A percentile compares a stretch with the other conserved stretches of the same genome.
Evolutionary conservation across 2,329 filamentous ascomycete genomes (phyloP).

Genomic region (Chrysoporthe austroafricana): DNA sequence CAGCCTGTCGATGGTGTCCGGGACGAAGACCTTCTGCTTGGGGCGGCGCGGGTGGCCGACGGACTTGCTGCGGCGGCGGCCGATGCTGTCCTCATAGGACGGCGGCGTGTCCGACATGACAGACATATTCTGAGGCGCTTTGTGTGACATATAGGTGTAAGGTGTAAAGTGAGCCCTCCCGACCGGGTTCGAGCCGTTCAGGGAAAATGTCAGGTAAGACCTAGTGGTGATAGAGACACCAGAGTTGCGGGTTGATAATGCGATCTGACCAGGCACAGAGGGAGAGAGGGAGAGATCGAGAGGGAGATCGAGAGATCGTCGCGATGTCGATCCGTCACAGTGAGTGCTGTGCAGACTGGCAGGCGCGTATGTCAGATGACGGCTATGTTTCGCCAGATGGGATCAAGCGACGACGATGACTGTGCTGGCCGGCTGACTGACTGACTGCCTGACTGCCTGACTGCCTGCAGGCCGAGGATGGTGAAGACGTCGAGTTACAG

Average conservation of each 20-base stretch:
- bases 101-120: constrained; percentile 17
- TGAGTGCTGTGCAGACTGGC: too few species aligned
- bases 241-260: too few species aligned
- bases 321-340: too few species aligned
- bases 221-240: too few species aligned
- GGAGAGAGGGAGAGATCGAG: too few species aligned
- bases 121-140: constrained; percentile 15
- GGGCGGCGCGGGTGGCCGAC: constrained; percentile 63
- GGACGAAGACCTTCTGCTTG: constrained; percentile 34
- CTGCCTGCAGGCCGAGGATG: not conserved
- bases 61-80: constrained; percentile 38
- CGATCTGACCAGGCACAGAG: too few species aligned
- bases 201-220: too few species aligned
- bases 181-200: too few species aligned
- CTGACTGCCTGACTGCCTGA: not conserved
- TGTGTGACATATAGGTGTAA: not conserved
- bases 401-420: not conserved
- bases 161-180: too few species aligned
- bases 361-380: too few species aligned
- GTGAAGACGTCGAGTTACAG: not conserved
- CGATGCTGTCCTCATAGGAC: constrained; percentile 17
- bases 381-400: too few species aligned
- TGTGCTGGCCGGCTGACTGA: not conserved
- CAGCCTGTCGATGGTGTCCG: constrained; percentile 81
- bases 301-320: not conserved